Base-by-base conservation (phyloP, 768 basidiomycete genomes). In the Hysterangium stoloniferum region DNA sequence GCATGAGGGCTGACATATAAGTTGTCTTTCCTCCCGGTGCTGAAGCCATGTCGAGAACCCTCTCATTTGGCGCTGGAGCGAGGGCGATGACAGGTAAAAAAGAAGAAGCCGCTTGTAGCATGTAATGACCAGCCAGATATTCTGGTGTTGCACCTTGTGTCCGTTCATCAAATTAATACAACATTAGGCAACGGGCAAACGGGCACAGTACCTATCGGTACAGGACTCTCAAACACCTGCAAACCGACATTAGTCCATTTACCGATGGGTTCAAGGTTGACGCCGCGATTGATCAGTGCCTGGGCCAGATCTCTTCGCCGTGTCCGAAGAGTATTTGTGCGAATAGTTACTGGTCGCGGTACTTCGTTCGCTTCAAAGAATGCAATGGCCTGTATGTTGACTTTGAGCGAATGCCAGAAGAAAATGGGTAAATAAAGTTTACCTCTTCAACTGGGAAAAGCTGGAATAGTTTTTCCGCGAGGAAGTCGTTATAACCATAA, bases 191-290 rank as follows among this genome's bases (percentile, higher is more conserved):
- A 6, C 13, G 20, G 20, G 24, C 33, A 25, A 2, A 45, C 24
- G 9, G 40, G 17, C 41, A 17, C 54, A 62, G 45, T 59, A 79
- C 90, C 95, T 55, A 99, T 90, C 0, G 96, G 96, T 1, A 99
- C 93, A 54, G 79, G 83, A 56, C 87, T 90, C 69, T 97, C 95
- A 64, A 98, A 98, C 3, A 99, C 86, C 66, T 98, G 96, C n/a
- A 99, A 75, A 13, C 96, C 96, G 55, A 97, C 94, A 62, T 97
- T 98, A 25, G 90, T 90, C 96, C 96, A 98, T 70, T 98, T 98
- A 27, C 95, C 96, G 57, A 99, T 94, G 19, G 96, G 94, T 64
- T 98, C 95, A 48, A 99, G 78, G 62, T 90, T 96, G 54, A 98
- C 96, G 29, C 96, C 96, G 42, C 96, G 80, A 64, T 96, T 96